These are phyloP conservation scores for Sporobolomyces pararoseus DNA, from an alignment of 768 basidiomycete species.

Conservation along the genomic window DNA sequence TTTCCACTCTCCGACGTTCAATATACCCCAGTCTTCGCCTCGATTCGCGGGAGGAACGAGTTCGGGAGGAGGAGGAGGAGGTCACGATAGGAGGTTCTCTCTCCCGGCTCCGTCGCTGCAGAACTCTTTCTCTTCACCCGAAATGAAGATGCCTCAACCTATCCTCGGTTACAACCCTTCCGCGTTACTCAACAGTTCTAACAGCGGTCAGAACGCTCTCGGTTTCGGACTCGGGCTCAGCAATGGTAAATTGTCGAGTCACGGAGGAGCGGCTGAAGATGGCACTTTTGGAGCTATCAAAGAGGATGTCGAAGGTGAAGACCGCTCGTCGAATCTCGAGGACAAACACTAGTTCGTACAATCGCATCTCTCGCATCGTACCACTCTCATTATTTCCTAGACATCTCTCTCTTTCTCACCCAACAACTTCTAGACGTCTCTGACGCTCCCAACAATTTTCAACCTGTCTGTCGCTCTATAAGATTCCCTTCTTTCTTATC, in stretches of 20 bases:
- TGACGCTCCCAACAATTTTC: no score
- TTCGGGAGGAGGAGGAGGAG: background rate
- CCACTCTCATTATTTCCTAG: no score
- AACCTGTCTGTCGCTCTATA: no score
- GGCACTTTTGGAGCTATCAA: conserved; percentile 18
- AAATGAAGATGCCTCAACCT: conserved; percentile 35
- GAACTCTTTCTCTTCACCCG: background rate
- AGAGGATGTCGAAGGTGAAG: conserved; percentile 12
- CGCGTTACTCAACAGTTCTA: conserved; percentile 1
- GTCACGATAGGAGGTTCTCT: conserved; percentile 19
- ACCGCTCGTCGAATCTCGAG: background rate
- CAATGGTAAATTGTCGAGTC: conserved; percentile 13
- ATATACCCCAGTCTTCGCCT: background rate
- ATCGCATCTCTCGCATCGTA: no score
- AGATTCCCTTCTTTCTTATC: no score
- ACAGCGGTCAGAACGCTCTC: background rate
- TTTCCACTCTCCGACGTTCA: conserved; percentile 5
- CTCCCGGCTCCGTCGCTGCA: conserved; percentile 2
- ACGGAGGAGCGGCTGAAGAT: conserved; percentile 13
- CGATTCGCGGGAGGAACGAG: background rate
- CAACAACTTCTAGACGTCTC: no score
- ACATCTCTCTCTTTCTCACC: no score
- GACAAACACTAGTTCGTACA: background rate
- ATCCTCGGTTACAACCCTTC: conserved; percentile 19
- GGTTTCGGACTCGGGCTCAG: conserved; percentile 6